Conservation (phyloP, 352 stramenopile genomes). For the Pythium chondricola region DNA sequence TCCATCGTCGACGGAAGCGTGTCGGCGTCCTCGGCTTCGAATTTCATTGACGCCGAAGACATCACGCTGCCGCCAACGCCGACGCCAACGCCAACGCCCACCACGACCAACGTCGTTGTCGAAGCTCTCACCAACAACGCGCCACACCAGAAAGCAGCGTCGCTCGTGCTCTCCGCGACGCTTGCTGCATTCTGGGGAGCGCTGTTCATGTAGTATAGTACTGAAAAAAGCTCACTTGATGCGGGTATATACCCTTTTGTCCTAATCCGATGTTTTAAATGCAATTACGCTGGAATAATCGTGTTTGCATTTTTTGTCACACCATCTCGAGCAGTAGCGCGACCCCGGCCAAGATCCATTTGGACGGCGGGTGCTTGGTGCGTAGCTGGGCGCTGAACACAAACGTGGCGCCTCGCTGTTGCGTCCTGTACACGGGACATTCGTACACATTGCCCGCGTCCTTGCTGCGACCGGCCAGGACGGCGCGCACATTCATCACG, state of each 20-base stretch:
- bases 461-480: constrained; percentile 41
- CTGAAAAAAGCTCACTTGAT: no score
- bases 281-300: no score
- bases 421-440: constrained; percentile 90
- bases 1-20: neutral
- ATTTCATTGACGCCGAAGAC: neutral
- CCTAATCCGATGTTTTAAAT: no score
- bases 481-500: constrained; percentile 85
- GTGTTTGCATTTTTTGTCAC: constrained; percentile 16
- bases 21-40: neutral
- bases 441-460: constrained; percentile 47
- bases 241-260: no score
- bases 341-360: constrained; percentile 89
- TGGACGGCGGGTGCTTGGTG: constrained; percentile 82
- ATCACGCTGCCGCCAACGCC: neutral
- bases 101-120: constrained; percentile 5
- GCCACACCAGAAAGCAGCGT: neutral
- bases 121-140: constrained; percentile 16
- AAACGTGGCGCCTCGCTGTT: constrained; percentile 85
- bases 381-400: constrained; percentile 84
- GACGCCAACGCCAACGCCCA: neutral
- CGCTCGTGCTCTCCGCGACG: constrained; percentile 5
- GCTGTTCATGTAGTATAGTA: neutral
- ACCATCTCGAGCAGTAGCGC: constrained; percentile 88
- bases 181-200: neutral